These are phyloP conservation scores for Calocera cornea DNA, from an alignment of 768 basidiomycete species.

Conservation along the genomic window DNA sequence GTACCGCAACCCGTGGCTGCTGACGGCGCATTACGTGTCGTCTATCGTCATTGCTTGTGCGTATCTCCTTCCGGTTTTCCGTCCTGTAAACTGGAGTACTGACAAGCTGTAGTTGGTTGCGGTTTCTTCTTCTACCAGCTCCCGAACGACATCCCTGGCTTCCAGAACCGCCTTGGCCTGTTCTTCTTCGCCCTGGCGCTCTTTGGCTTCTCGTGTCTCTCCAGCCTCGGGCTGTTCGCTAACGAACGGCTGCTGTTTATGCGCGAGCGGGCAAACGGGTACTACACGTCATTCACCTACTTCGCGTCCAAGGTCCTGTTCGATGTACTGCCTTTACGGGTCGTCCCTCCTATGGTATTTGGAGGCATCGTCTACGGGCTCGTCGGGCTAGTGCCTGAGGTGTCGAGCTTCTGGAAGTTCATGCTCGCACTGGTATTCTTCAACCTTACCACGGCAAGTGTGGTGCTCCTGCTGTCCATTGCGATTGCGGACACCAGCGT, in stretches of 20 bases:
- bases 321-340: constrained; percentile 85
- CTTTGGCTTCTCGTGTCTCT: constrained; percentile 93
- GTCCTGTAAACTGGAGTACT: constrained; percentile 2
- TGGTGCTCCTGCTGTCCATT: constrained; percentile 81
- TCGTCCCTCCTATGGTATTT: constrained; percentile 89
- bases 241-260: constrained; percentile 94
- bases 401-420: constrained; percentile 94
- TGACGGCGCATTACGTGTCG: constrained; percentile 80
- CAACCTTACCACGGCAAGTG: constrained; percentile 89
- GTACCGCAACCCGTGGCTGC: constrained; percentile 83
- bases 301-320: constrained; percentile 95
- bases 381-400: constrained; percentile 84
- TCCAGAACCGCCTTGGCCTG: constrained; percentile 88
- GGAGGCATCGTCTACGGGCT: constrained; percentile 92
- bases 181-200: constrained; percentile 97
- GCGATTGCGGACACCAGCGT: constrained; percentile 75
- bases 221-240: constrained; percentile 85
- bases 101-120: constrained; percentile 50
- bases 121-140: constrained; percentile 88
- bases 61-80: constrained; percentile 22
- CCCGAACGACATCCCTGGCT: constrained; percentile 87
- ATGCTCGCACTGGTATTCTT: constrained; percentile 89
- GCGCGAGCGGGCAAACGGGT: constrained; percentile 95
- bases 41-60: constrained; percentile 71
- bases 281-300: constrained; percentile 94